phyloP scores from a whole-genome alignment of 768 basidiomycete genomes.

The Tylopilus cervinicoccineus region DNA sequence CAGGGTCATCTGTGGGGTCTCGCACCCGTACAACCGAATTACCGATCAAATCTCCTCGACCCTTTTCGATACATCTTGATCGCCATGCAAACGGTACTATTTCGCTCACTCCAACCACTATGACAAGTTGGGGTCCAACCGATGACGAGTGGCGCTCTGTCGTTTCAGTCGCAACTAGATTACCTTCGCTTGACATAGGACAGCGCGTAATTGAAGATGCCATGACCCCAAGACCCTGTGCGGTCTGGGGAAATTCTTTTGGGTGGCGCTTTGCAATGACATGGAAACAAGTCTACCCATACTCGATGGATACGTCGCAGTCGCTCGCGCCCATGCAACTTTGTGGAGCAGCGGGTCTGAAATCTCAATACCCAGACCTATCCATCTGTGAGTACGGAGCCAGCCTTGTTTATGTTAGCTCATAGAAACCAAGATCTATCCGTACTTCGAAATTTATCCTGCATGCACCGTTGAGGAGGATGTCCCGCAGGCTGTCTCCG shows the following conservation, averaged over 20 bases:
- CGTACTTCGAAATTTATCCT: slow-evolving; percentile 41
- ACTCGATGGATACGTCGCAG: neutral
- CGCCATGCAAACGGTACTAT: slow-evolving; percentile 52
- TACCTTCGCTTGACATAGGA: slow-evolving; percentile 58
- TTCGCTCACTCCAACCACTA: slow-evolving; percentile 36
- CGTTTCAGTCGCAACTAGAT: slow-evolving; percentile 31
- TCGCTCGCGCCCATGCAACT: slow-evolving; percentile 6
- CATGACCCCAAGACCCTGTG: neutral
- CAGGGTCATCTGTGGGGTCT: slow-evolving; percentile 61
- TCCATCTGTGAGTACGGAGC: slow-evolving; percentile 16
- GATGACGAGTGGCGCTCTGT: slow-evolving; percentile 39
- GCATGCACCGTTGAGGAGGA: slow-evolving; percentile 4
- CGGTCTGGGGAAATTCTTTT: slow-evolving; percentile 24
- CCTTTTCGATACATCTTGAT: slow-evolving; percentile 54
- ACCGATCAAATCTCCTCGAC: slow-evolving; percentile 35
- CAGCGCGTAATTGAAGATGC: slow-evolving; percentile 37
- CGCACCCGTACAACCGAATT: slow-evolving; percentile 40
- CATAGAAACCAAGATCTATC: slow-evolving; percentile 38
- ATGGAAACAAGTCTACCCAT: slow-evolving; percentile 22
- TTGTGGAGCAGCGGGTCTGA: slow-evolving; percentile 6
- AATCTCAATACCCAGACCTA: slow-evolving; percentile 11
- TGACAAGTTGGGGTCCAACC: slow-evolving; percentile 50
- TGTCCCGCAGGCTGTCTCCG: neutral
- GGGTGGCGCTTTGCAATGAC: slow-evolving; percentile 20
- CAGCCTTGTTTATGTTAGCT: neutral